These are phyloP conservation scores for Pseudogymnoascus sp. DNA, from an alignment of 2,329 filamentous ascomycete species.

Conservation along the genomic window DNA sequence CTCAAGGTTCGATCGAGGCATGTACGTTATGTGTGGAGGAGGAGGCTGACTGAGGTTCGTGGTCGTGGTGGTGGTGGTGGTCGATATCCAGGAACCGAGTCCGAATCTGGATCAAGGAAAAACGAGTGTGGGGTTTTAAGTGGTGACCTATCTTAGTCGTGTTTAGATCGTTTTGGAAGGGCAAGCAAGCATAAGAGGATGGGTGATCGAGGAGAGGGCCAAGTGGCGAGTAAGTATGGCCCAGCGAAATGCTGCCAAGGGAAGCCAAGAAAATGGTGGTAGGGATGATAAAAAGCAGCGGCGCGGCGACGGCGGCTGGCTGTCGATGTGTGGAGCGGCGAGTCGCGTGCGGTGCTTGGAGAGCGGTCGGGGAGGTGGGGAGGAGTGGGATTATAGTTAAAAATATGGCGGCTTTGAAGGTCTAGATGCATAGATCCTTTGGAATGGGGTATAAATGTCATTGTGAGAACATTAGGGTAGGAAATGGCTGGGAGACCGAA, in stretches of 20 bases:
- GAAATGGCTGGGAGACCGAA: too few species aligned
- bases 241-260: neutral
- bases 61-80: neutral
- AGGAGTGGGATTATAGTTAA: neutral
- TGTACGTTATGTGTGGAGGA: neutral
- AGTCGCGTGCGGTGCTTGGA: neutral
- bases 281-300: neutral
- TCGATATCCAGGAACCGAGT: neutral
- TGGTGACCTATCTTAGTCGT: neutral
- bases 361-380: neutral
- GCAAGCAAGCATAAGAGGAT: neutral
- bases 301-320: neutral
- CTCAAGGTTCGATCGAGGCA: neutral
- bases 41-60: neutral
- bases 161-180: neutral
- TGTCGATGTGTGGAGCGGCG: neutral
- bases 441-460: too few species aligned
- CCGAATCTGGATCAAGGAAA: neutral
- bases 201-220: neutral
- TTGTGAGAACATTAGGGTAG: too few species aligned
- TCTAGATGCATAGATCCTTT: too few species aligned
- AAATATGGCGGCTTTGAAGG: neutral
- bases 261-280: neutral
- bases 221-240: neutral
- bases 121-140: neutral